A percentile compares a stretch with the other conserved stretches of the same genome.
Evolutionary conservation across 257 asterid genomes (phyloP).

Genomic region (Solanum chmielewskii): DNA sequence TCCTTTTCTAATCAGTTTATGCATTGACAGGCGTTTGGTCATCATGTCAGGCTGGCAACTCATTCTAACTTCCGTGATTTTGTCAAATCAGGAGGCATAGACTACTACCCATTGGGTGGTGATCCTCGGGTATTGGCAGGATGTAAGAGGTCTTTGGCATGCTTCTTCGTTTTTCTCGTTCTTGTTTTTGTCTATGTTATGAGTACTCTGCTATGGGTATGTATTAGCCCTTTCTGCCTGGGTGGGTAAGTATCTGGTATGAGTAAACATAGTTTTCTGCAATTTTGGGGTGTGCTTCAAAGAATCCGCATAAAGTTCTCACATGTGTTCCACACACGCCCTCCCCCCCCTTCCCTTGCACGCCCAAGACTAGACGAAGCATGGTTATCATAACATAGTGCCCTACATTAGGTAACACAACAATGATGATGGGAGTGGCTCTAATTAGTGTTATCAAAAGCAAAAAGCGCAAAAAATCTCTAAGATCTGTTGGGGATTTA

Average conservation of each 20-base stretch:
- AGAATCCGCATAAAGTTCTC: too few species aligned
- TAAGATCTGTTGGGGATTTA: neutral
- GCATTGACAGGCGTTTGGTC: slow-evolving; percentile 68
- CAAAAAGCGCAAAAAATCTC: neutral
- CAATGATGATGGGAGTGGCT: neutral
- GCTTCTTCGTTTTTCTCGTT: slow-evolving; percentile 3
- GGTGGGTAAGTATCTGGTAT: neutral
- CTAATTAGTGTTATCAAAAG: neutral
- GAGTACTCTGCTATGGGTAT: neutral
- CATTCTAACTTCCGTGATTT: slow-evolving; percentile 77
- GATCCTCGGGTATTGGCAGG: slow-evolving; percentile 98
- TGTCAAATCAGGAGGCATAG: slow-evolving; percentile 83
- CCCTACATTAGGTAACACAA: neutral
- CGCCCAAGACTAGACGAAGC: neutral
- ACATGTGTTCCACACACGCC: too few species aligned
- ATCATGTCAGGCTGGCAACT: slow-evolving; percentile 87
- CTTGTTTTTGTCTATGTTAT: neutral
- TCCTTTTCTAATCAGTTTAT: slow-evolving; percentile 4
- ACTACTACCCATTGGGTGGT: slow-evolving; percentile 90
- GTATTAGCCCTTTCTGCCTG: neutral
- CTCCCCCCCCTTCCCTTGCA: neutral
- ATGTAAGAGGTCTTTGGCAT: slow-evolving; percentile 73
- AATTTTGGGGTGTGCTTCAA: neutral
- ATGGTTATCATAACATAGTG: neutral
- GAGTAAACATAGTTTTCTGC: neutral